Evolutionary conservation across 768 basidiomycete species (phyloP).

Genomic region (Tylopilus vinaceipallidus): DNA sequence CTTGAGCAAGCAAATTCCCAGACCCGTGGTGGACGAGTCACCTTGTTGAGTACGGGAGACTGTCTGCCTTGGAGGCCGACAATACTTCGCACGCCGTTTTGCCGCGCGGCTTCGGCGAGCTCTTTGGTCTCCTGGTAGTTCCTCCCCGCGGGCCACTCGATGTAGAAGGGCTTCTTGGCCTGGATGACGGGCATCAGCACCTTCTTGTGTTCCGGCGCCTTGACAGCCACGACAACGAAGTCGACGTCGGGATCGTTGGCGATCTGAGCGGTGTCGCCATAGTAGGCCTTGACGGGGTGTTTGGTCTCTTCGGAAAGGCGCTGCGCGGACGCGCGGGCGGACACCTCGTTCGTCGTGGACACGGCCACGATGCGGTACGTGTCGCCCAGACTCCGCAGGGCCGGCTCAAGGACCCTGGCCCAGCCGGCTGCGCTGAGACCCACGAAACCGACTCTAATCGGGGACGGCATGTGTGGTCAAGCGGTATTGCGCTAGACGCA

Average conservation of each 20-base stretch:
- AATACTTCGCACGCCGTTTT: conserved; percentile 3
- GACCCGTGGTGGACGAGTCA: neutral
- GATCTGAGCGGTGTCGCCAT: conserved; percentile 12
- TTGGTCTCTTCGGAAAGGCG: conserved; percentile 5
- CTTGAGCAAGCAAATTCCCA: neutral
- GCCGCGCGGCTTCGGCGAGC: conserved; percentile 7
- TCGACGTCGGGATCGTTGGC: conserved; percentile 16
- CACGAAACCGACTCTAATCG: conserved; percentile 8
- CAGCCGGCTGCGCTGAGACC: conserved; percentile 8
- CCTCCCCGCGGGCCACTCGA: conserved; percentile 15
- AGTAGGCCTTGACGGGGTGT: conserved; percentile 9
- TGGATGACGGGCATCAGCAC: conserved; percentile 11
- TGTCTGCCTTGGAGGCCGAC: conserved; percentile 13
- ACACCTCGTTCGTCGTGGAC: conserved; percentile 9
- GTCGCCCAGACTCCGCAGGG: conserved; percentile 7
- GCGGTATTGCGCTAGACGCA: no score
- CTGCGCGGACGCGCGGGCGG: conserved; percentile 5
- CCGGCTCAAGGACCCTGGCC: conserved; percentile 8
- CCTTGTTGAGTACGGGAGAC: conserved; percentile 10
- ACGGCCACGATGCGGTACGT: conserved; percentile 12
- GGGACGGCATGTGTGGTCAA: neutral
- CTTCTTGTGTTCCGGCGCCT: conserved; percentile 5
- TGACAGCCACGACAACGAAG: conserved; percentile 12
- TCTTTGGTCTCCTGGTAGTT: conserved; percentile 8
- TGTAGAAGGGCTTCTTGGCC: conserved; percentile 12